Percentiles rank a stretch among this genome's conserved stretches.
Conservation (phyloP, 2,329 filamentous ascomycete genomes). For the Metarhizium album region DNA sequence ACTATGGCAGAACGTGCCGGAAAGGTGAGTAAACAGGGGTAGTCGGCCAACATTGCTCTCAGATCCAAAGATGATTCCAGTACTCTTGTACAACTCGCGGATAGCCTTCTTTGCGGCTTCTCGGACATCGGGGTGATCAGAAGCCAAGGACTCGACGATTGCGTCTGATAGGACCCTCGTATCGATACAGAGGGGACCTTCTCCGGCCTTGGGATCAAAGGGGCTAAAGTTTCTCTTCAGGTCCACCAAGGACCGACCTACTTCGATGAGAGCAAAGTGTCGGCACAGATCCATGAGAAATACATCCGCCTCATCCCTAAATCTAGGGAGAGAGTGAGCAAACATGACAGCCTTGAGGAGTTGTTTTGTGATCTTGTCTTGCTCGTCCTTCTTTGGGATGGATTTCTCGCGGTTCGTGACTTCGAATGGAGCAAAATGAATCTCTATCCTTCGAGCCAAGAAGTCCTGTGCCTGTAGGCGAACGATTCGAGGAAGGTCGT, state of each 20-base stretch:
- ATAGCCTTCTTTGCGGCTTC: slow-evolving; percentile 75
- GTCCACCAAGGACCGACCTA: slow-evolving; percentile 75
- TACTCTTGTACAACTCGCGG: slow-evolving; percentile 64
- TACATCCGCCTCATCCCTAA: slow-evolving; percentile 62
- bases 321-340: slow-evolving; percentile 69
- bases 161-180: slow-evolving; percentile 81
- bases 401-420: slow-evolving; percentile 71
- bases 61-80: slow-evolving; percentile 68
- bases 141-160: slow-evolving; percentile 80
- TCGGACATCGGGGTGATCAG: slow-evolving; percentile 68
- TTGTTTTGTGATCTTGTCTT: slow-evolving; percentile 74
- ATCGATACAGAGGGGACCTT: slow-evolving; percentile 79
- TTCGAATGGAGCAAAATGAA: slow-evolving; percentile 60
- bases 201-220: slow-evolving; percentile 77
- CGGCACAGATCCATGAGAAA: slow-evolving; percentile 75
- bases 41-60: slow-evolving; percentile 61
- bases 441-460: slow-evolving; percentile 58
- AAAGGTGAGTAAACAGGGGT: slow-evolving; percentile 75
- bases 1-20: slow-evolving; percentile 79
- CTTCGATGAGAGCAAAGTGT: slow-evolving; percentile 83
- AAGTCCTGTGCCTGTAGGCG: slow-evolving; percentile 86
- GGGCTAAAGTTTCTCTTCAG: slow-evolving; percentile 64
- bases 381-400: slow-evolving; percentile 73
- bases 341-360: slow-evolving; percentile 83
- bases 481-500: slow-evolving; percentile 76